Evolutionary conservation across 495 filamentous ascomycete species (phyloP).

Genomic region (Letharia columbiana): DNA sequence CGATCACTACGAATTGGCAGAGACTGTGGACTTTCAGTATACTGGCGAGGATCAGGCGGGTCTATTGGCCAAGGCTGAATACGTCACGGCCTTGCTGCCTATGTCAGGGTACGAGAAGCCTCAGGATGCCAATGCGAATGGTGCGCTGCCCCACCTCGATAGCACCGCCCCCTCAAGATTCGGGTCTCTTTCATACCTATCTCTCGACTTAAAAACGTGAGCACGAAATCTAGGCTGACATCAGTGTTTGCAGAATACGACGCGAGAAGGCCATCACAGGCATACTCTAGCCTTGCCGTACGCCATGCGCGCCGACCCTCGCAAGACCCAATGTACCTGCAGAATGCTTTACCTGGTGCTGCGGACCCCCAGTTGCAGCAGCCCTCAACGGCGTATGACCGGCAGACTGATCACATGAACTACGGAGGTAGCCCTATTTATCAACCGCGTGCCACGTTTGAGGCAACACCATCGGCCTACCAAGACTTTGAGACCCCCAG

Average conservation of each 20-base stretch:
- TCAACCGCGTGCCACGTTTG: slow-evolving; percentile 35
- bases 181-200: neutral
- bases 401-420: slow-evolving; percentile 39
- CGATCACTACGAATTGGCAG: slow-evolving; percentile 46
- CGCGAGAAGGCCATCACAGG: slow-evolving; percentile 7
- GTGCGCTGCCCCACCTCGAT: slow-evolving; percentile 29
- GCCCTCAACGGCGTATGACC: slow-evolving; percentile 40
- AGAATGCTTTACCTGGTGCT: slow-evolving; percentile 34
- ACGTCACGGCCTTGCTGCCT: slow-evolving; percentile 37
- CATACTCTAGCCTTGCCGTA: slow-evolving; percentile 25
- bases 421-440: slow-evolving; percentile 38
- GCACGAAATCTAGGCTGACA: slow-evolving; percentile 12
- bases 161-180: neutral
- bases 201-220: neutral
- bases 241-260: slow-evolving; percentile 12
- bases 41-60: slow-evolving; percentile 41
- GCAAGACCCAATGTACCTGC: slow-evolving; percentile 39
- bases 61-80: slow-evolving; percentile 45
- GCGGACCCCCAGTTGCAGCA: slow-evolving; percentile 39
- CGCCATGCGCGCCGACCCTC: slow-evolving; percentile 39
- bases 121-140: slow-evolving; percentile 34
- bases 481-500: slow-evolving; percentile 26
- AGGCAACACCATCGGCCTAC: slow-evolving; percentile 38
- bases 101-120: slow-evolving; percentile 47
- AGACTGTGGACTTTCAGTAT: slow-evolving; percentile 42